Evolutionary conservation across 345 rosid genomes (phyloP).

Genomic region (Ricinus communis): DNA sequence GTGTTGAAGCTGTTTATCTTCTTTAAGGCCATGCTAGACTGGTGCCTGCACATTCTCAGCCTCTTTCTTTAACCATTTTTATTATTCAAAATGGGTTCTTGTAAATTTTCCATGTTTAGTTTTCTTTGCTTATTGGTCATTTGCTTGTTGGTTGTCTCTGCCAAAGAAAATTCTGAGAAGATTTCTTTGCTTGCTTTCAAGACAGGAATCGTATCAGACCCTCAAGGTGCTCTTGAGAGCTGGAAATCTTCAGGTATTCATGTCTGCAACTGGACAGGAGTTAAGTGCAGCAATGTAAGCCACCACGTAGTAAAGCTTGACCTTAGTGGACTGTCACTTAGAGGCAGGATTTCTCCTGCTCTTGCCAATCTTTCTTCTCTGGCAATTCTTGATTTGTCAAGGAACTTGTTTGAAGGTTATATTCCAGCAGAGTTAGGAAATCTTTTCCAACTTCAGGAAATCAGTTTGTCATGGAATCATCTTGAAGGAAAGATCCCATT

Average conservation of each 20-base stretch:
- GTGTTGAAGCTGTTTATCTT: neutral
- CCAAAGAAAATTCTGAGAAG: conserved; percentile 33
- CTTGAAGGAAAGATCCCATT: conserved; percentile 65
- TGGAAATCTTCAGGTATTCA: conserved; percentile 52
- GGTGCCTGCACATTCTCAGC: neutral
- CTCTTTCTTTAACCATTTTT: neutral
- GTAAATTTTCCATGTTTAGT: conserved; percentile 33
- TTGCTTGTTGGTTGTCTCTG: conserved; percentile 27
- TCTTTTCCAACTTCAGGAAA: conserved; percentile 47
- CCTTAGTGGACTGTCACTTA: conserved; percentile 54
- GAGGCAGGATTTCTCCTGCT: conserved; percentile 61
- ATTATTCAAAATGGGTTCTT: conserved; percentile 37
- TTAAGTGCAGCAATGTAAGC: conserved; percentile 55
- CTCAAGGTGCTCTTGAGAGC: conserved; percentile 40
- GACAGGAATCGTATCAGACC: conserved; percentile 52
- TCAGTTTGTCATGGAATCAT: conserved; percentile 64
- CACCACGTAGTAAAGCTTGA: conserved; percentile 48
- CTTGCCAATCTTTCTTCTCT: conserved; percentile 64
- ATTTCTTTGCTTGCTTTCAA: conserved; percentile 58
- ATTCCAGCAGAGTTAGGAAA: conserved; percentile 68
- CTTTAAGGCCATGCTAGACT: neutral
- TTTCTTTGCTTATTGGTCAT: conserved; percentile 26
- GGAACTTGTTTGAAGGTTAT: conserved; percentile 58
- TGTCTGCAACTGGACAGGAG: conserved; percentile 78
- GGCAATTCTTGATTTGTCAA: conserved; percentile 66